Evolutionary conservation across 192 early-diverging fungal genomes (phyloP).

Genomic region (Entomortierella lignicola): DNA sequence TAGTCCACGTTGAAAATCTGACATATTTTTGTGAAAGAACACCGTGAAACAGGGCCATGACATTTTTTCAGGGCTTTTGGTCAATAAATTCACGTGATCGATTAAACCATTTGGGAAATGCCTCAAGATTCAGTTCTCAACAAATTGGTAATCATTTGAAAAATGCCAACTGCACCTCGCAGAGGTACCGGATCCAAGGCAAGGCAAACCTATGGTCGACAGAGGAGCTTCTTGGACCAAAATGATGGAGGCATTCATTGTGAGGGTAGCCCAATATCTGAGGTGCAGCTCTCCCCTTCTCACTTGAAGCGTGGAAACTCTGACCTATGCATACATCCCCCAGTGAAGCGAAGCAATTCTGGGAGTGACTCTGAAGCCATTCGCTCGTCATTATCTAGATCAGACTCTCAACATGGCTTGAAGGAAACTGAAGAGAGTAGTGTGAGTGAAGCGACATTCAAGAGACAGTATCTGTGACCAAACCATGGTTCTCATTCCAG

Average conservation of each 20-base stretch:
- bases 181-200: slow-evolving; percentile 15
- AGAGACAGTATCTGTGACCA: background rate
- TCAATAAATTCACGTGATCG: too few species aligned
- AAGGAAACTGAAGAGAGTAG: background rate
- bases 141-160: background rate
- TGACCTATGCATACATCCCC: slow-evolving; percentile 3
- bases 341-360: slow-evolving; percentile 4
- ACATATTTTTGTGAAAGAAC: slow-evolving; percentile 27
- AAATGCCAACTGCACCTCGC: slow-evolving; percentile 19
- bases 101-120: too few species aligned
- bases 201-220: slow-evolving; percentile 36
- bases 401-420: background rate
- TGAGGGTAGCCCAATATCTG: too few species aligned
- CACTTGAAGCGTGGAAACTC: slow-evolving; percentile 11
- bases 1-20: slow-evolving; percentile 40
- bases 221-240: slow-evolving; percentile 23
- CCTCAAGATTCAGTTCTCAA: background rate
- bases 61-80: too few species aligned
- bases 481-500: too few species aligned
- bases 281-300: background rate
- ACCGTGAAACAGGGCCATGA: too few species aligned
- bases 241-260: background rate
- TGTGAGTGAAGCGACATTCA: background rate
- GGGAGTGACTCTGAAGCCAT: background rate
- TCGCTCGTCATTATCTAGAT: background rate